A percentile compares a stretch with the other conserved stretches of the same genome.
phyloP scores from a whole-genome alignment of 257 asterid genomes.

The Sherardia arvensis region DNA sequence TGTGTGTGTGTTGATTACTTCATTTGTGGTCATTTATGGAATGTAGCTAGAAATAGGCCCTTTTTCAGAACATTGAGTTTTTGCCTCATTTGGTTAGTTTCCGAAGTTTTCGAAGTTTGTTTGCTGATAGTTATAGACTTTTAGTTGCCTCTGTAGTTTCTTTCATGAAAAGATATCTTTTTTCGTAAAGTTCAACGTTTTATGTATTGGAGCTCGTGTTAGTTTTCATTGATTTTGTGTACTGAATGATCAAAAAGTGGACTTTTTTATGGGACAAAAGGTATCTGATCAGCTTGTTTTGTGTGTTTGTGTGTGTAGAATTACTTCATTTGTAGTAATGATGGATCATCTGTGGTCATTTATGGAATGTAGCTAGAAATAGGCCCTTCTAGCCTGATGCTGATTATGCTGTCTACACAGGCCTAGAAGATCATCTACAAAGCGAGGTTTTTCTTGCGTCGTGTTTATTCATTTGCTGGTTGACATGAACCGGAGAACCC shows the following conservation, averaged over 20 bases:
- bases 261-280: neutral
- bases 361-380: neutral
- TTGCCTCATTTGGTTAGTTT: no score
- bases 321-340: neutral
- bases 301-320: neutral
- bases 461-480: neutral
- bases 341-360: neutral
- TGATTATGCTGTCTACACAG: conserved; percentile 3
- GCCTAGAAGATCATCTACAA: neutral
- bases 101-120: neutral
- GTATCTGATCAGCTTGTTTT: neutral
- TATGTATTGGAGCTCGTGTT: neutral
- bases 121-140: neutral
- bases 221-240: neutral
- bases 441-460: neutral
- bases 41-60: neutral
- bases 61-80: no score
- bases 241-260: neutral
- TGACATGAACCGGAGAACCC: conserved; percentile 16
- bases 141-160: neutral
- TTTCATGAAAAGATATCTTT: neutral
- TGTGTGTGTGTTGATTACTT: neutral
- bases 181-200: neutral
- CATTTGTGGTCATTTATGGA: neutral
- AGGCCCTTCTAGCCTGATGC: neutral